Evolutionary conservation across 768 basidiomycete genomes (phyloP).

Genomic region (Phlegmacium glaucopus): DNA sequence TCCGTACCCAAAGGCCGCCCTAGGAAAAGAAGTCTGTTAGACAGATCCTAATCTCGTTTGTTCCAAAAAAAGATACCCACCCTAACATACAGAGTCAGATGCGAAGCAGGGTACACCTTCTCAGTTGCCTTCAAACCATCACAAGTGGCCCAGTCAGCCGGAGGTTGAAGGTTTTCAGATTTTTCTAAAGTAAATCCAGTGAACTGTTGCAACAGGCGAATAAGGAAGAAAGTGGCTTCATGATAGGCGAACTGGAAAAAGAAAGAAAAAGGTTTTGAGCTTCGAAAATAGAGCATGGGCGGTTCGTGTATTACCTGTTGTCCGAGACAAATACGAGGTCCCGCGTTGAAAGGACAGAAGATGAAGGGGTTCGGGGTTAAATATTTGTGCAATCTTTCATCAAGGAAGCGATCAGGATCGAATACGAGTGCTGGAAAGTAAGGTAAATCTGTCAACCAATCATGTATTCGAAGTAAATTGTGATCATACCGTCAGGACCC

Average conservation of each 20-base stretch:
- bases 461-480: background rate
- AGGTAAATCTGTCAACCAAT: background rate
- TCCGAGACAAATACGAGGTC: constrained; percentile 47
- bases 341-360: constrained; percentile 51
- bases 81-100: constrained; percentile 41
- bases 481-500: constrained; percentile 52
- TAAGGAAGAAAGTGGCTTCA: constrained; percentile 56
- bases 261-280: background rate
- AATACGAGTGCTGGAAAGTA: constrained; percentile 42
- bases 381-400: constrained; percentile 53
- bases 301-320: constrained; percentile 36
- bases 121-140: constrained; percentile 33
- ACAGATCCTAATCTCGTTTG: background rate
- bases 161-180: constrained; percentile 12
- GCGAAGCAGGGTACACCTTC: constrained; percentile 33
- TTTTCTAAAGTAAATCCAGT: constrained; percentile 19
- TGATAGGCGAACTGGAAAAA: constrained; percentile 59
- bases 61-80: constrained; percentile 25
- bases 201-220: constrained; percentile 49
- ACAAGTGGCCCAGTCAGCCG: constrained; percentile 20
- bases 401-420: constrained; percentile 67
- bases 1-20: constrained; percentile 46
- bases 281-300: constrained; percentile 1
- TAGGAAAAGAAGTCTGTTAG: constrained; percentile 6
- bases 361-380: constrained; percentile 55